Conservation (phyloP, 257 asterid species). For the Solanum virginianum region DNA sequence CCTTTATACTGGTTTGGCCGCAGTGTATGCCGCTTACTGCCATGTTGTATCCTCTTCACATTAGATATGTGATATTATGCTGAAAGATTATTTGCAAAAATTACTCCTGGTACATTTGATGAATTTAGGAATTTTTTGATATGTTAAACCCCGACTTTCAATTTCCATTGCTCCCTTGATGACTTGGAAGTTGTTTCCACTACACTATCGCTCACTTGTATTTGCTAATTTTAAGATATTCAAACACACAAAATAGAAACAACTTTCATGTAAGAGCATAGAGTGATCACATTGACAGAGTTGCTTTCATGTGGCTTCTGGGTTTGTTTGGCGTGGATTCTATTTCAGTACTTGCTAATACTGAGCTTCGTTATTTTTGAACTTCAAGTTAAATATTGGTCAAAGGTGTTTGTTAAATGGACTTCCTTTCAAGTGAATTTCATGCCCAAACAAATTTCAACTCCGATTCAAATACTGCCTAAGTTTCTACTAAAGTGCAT, state of each 20-base stretch:
- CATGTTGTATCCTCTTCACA: not conserved
- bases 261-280: not conserved
- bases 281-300: not conserved
- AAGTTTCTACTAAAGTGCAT: not conserved
- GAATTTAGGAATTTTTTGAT: not conserved
- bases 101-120: not conserved
- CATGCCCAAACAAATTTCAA: not conserved
- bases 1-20: not conserved
- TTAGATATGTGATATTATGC: not conserved
- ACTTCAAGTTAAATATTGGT: not conserved
- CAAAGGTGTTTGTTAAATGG: not conserved
- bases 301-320: not conserved
- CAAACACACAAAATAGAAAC: not conserved
- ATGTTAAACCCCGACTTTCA: not conserved
- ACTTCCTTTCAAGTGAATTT: not conserved
- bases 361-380: not conserved
- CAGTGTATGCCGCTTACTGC: not conserved
- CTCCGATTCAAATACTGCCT: not conserved
- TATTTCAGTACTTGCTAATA: not conserved
- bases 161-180: not conserved
- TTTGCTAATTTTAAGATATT: not conserved
- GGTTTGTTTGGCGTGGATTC: not conserved
- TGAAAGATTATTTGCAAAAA: not conserved
- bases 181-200: not conserved
- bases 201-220: not conserved